Evolutionary conservation across 306 rosid genomes (phyloP).

Genomic region (Erythrophleum fordii): DNA sequence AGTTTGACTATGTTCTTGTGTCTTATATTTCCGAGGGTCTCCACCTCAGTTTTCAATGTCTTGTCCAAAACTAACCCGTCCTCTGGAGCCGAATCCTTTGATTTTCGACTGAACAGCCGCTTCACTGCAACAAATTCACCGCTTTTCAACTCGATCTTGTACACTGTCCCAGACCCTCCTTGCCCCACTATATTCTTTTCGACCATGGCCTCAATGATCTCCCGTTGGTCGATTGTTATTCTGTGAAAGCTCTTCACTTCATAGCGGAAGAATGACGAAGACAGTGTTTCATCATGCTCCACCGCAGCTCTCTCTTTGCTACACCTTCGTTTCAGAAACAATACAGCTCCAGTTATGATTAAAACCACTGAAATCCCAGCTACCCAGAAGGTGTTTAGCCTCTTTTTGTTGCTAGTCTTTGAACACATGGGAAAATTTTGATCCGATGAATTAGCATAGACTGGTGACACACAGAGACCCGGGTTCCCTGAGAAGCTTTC

Average conservation of each 20-base stretch:
- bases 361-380: slow-evolving; percentile 64
- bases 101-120: slow-evolving; percentile 61
- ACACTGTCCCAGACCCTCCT: slow-evolving; percentile 96
- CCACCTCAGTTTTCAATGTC: slow-evolving; percentile 87
- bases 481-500: slow-evolving; percentile 95
- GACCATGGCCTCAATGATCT: slow-evolving; percentile 73
- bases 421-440: slow-evolving; percentile 64
- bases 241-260: slow-evolving; percentile 91
- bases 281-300: slow-evolving; percentile 72
- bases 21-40: slow-evolving; percentile 85
- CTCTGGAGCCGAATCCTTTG: slow-evolving; percentile 60
- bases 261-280: slow-evolving; percentile 69
- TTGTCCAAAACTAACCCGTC: slow-evolving; percentile 61
- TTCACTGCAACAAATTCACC: slow-evolving; percentile 89
- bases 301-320: slow-evolving; percentile 53
- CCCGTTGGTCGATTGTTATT: slow-evolving; percentile 69
- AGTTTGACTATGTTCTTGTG: slow-evolving; percentile 93
- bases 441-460: slow-evolving; percentile 55
- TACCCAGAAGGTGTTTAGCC: slow-evolving; percentile 76
- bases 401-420: slow-evolving; percentile 45
- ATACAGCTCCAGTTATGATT: slow-evolving; percentile 64
- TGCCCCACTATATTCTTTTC: slow-evolving; percentile 90
- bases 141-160: slow-evolving; percentile 70
- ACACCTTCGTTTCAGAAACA: slow-evolving; percentile 68
- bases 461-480: slow-evolving; percentile 63